Base-by-base conservation (phyloP, 2,329 filamentous ascomycete species). In the Xylariales sp. region DNA sequence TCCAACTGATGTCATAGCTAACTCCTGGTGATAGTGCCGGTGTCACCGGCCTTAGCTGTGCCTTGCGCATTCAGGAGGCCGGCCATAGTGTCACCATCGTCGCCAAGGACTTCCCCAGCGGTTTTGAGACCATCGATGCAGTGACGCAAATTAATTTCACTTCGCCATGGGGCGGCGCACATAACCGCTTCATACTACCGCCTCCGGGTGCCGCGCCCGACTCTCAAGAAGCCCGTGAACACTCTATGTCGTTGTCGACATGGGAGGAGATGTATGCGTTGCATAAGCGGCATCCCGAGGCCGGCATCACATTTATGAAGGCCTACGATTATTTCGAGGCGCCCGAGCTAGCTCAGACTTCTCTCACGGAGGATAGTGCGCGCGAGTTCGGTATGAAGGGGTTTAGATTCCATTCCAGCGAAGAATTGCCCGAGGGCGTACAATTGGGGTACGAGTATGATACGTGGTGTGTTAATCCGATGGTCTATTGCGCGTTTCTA, bases 161-260 rank as follows among this genome's bases (percentile, higher is more conserved):
- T 14, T 88, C 86, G 36, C 85, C 86, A 59, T 88, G 85, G 86
- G 86, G 82, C 43, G 86, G 86, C 10, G 86, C 86, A 1, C 85
- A 88, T 73, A 85, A 87, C 70, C 81, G 85, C 48, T 85, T 82
- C 72, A 83, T 87, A 41, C 83, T 83, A 1, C 81, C 81, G 45
- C 46, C 61, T 4, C 65, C 68, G 2, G 59, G 56, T n/a, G 65
- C 65, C n/a, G 41, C 57, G 32, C 74, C 73, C 8, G 74, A 77
- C 41, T 74, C 74, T 12, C 56, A 71, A 5, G 77, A 78, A 46
- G 75, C 74, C 59, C 77, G 81, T 39, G 84, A 86, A 67, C 83
- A 85, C 69, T 75, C 62, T 45, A 78, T 84, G 72, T 78, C 83
- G 14, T 72, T 83, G 14, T 72, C 65, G 12, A 85, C 83, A 9